Percentiles rank a stretch among this genome's conserved stretches.
Conservation (phyloP, 352 stramenopile species). For the Phytopythium litorale region DNA sequence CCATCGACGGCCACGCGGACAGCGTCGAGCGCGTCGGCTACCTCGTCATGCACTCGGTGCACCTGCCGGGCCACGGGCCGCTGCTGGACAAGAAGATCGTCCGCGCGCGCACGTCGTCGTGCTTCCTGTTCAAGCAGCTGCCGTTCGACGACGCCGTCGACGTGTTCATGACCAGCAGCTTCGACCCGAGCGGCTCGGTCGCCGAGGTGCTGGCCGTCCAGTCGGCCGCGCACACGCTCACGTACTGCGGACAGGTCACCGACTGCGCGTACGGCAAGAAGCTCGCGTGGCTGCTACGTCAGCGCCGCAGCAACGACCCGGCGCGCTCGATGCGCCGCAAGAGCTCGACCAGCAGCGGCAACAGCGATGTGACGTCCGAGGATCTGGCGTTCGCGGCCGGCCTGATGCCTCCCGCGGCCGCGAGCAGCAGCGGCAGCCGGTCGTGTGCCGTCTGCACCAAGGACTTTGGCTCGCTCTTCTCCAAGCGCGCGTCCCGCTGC, state of each 20-base stretch:
- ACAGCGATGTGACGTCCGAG: constrained; percentile 13
- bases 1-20: constrained; percentile 14
- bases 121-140: constrained; percentile 32
- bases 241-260: constrained; percentile 25
- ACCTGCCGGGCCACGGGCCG: constrained; percentile 25
- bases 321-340: background rate
- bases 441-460: constrained; percentile 28
- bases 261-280: constrained; percentile 53
- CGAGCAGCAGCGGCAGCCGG: background rate
- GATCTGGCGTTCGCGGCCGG: constrained; percentile 1
- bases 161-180: constrained; percentile 46
- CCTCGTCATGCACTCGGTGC: constrained; percentile 46
- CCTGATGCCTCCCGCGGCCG: background rate
- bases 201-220: constrained; percentile 23
- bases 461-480: constrained; percentile 23
- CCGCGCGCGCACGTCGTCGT: constrained; percentile 30
- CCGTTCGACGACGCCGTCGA: constrained; percentile 29
- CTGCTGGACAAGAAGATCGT: constrained; percentile 32
- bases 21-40: constrained; percentile 40
- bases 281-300: constrained; percentile 34
- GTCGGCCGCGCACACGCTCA: constrained; percentile 31
- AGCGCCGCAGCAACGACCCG: constrained; percentile 13
- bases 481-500: constrained; percentile 19
- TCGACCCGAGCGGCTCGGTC: constrained; percentile 32
- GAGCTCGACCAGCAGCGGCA: constrained; percentile 3